A percentile compares a stretch with the other conserved stretches of the same genome.
Conservation (phyloP, 768 basidiomycete genomes). For the Suillus americanus region DNA sequence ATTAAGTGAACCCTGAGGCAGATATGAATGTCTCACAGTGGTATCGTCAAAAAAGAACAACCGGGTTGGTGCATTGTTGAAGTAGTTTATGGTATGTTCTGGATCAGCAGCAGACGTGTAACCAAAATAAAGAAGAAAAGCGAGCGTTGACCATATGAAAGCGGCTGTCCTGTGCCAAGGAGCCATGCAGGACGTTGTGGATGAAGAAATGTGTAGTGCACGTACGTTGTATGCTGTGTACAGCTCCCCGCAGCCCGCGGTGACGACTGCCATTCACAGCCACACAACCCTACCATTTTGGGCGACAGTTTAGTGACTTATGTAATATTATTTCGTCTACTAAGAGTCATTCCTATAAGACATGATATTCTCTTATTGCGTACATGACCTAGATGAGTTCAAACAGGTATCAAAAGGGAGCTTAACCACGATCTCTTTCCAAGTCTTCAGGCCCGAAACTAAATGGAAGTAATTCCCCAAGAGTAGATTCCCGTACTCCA, state of each 20-base stretch:
- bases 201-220: conserved; percentile 1
- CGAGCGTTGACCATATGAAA: conserved; percentile 25
- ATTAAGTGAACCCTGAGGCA: background rate
- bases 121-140: conserved; percentile 21
- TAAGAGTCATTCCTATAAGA: background rate
- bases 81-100: conserved; percentile 47
- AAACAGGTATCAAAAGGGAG: background rate
- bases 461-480: conserved; percentile 75
- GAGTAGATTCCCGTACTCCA: conserved; percentile 60
- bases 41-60: conserved; percentile 95
- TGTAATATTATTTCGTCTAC: too few relatives aligned
- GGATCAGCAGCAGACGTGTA: conserved; percentile 43
- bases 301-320: too few relatives aligned
- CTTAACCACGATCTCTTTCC: conserved; percentile 28
- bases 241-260: background rate
- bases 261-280: background rate
- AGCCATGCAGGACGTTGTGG: conserved; percentile 26
- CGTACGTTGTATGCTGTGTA: background rate
- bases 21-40: conserved; percentile 53
- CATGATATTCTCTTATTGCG: background rate
- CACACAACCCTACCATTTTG: background rate
- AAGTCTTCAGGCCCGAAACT: conserved; percentile 90
- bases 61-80: conserved; percentile 71
- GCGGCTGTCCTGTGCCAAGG: conserved; percentile 26
- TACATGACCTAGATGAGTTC: background rate